Percentiles rank a stretch among this genome's conserved stretches.
phyloP scores from a whole-genome alignment of 2,329 filamentous ascomycete species.

The Rutstroemia sp. region DNA sequence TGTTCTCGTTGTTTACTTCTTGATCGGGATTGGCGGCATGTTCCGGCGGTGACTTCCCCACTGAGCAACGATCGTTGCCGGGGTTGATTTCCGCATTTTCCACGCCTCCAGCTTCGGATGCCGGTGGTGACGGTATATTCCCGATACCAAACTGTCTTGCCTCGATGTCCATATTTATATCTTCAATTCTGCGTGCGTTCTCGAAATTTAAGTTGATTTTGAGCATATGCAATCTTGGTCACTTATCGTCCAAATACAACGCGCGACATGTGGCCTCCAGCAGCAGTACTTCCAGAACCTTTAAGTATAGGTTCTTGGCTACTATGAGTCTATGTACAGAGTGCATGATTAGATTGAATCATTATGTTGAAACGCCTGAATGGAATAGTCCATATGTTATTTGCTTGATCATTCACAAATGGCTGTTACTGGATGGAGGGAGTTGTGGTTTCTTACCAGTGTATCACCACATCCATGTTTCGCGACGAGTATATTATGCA shows the following conservation, averaged over 20 bases:
- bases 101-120: background rate
- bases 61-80: constrained; percentile 10
- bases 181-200: background rate
- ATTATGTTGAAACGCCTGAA: constrained; percentile 4
- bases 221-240: background rate
- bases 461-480: constrained; percentile 1
- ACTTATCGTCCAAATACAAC: background rate
- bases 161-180: background rate
- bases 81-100: background rate
- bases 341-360: background rate
- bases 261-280: background rate
- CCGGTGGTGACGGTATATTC: constrained; percentile 1
- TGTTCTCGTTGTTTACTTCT: constrained; percentile 10
- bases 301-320: constrained; percentile 3
- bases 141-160: too few relatives aligned
- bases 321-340: background rate
- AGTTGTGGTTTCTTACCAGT: constrained; percentile 1
- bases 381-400: background rate
- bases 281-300: background rate
- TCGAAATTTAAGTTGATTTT: background rate
- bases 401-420: background rate
- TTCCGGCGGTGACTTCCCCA: constrained; percentile 3
- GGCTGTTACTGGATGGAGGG: background rate
- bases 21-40: constrained; percentile 2
- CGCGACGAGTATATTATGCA: background rate